Evolutionary conservation across 352 stramenopile species (phyloP).

Genomic region (Chrysophaeum taylorii): DNA sequence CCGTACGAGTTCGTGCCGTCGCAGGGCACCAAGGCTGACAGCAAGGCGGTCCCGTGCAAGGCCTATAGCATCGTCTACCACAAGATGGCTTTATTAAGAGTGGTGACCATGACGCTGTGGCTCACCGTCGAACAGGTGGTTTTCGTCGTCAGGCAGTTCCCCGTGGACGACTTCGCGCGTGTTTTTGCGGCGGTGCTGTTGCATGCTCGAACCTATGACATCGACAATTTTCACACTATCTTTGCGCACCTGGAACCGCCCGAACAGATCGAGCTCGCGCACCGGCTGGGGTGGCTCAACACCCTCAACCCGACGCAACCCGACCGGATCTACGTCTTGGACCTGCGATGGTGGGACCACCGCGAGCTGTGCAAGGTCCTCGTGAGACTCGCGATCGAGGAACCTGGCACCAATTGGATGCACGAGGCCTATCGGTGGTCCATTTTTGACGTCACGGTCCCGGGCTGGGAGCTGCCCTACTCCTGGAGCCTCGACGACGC

Average conservation of each 20-base stretch:
- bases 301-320: conserved; percentile 60
- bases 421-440: conserved; percentile 33
- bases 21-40: conserved; percentile 2
- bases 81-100: conserved; percentile 41
- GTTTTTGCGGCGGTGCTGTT: conserved; percentile 46
- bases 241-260: conserved; percentile 34
- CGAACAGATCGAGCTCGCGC: conserved; percentile 52
- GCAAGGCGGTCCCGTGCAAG: neutral
- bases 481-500: conserved; percentile 23
- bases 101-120: conserved; percentile 46
- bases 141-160: conserved; percentile 38
- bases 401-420: conserved; percentile 41
- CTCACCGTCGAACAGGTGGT: conserved; percentile 44
- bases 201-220: conserved; percentile 55
- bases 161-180: conserved; percentile 42
- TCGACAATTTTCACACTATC: conserved; percentile 58
- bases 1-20: neutral
- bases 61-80: conserved; percentile 18
- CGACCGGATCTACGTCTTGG: conserved; percentile 58
- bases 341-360: conserved; percentile 59
- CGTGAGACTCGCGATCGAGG: conserved; percentile 51
- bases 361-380: conserved; percentile 61
- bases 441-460: conserved; percentile 22
- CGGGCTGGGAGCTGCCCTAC: conserved; percentile 36
- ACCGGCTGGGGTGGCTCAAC: conserved; percentile 65